Evolutionary conservation across 345 rosid species (phyloP).

Genomic region (Eucalyptus tenuipes): DNA sequence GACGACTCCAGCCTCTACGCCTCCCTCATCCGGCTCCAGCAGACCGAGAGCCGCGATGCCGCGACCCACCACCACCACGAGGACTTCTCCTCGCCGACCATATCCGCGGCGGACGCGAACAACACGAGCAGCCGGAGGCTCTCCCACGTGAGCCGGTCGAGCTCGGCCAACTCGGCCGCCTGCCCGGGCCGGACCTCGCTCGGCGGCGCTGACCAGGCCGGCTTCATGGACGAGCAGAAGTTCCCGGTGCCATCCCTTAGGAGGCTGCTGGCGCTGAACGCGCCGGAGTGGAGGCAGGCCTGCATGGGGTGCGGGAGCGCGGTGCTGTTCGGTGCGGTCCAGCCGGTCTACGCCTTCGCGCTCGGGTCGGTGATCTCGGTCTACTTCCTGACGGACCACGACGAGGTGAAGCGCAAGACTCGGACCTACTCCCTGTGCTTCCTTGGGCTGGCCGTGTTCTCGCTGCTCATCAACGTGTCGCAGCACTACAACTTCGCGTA

Average conservation of each 20-base stretch:
- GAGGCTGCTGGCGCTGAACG: slow-evolving; percentile 42
- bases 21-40: slow-evolving; percentile 47
- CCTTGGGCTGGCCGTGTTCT: slow-evolving; percentile 12
- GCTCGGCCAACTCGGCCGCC: slow-evolving; percentile 31
- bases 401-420: slow-evolving; percentile 16
- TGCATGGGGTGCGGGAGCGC: slow-evolving; percentile 16
- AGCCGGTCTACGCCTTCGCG: slow-evolving; percentile 18
- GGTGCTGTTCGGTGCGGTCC: slow-evolving; percentile 30
- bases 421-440: slow-evolving; percentile 14
- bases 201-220: not conserved
- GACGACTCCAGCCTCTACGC: slow-evolving; percentile 33
- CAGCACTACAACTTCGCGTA: slow-evolving; percentile 63
- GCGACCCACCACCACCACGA: not conserved
- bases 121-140: slow-evolving; percentile 28
- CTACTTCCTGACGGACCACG: slow-evolving; percentile 6
- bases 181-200: slow-evolving; percentile 1
- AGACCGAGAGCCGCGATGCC: slow-evolving; percentile 7
- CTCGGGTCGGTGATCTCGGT: slow-evolving; percentile 15
- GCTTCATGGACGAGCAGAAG: slow-evolving; percentile 1
- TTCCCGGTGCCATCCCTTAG: slow-evolving; percentile 33
- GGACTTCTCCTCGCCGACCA: not conserved
- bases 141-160: slow-evolving; percentile 44
- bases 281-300: slow-evolving; percentile 66
- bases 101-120: slow-evolving; percentile 19
- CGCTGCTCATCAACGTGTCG: slow-evolving; percentile 27